These are phyloP conservation scores for Ajuga chamaepitys DNA, from an alignment of 257 asterid species.

Conservation along the genomic window DNA sequence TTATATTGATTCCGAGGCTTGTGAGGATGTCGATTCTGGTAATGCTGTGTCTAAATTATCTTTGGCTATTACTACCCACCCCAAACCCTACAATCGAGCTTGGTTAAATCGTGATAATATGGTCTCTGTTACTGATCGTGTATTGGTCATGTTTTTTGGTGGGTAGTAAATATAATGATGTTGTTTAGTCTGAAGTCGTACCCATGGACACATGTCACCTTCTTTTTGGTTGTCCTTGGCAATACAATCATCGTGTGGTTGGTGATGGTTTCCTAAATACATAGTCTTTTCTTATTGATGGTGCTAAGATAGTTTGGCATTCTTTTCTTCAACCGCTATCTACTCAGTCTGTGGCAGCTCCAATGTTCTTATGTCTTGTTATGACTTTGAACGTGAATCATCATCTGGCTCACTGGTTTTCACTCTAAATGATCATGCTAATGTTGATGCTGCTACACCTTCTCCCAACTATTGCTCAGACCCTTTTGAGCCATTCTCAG, in stretches of 20 bases:
- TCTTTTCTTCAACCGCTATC: too few species aligned
- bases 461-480: too few species aligned
- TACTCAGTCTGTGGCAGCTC: too few species aligned
- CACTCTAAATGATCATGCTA: too few species aligned
- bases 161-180: not conserved
- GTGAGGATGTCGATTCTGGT: not conserved
- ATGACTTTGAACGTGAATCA: too few species aligned
- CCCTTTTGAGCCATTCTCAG: too few species aligned
- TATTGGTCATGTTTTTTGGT: not conserved
- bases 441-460: too few species aligned
- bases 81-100: not conserved
- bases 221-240: not conserved
- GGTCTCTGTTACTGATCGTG: not conserved
- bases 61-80: not conserved
- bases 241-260: not conserved
- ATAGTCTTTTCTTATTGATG: too few species aligned
- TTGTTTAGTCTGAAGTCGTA: not conserved
- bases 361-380: too few species aligned
- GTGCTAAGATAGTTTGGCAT: too few species aligned
- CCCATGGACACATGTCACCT: not conserved
- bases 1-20: not conserved
- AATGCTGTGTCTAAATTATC: not conserved
- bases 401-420: too few species aligned
- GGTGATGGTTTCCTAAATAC: not conserved
- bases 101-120: not conserved